These are phyloP conservation scores for Bipolaris bicolor DNA, from an alignment of 2,329 filamentous ascomycete species.

Conservation along the genomic window DNA sequence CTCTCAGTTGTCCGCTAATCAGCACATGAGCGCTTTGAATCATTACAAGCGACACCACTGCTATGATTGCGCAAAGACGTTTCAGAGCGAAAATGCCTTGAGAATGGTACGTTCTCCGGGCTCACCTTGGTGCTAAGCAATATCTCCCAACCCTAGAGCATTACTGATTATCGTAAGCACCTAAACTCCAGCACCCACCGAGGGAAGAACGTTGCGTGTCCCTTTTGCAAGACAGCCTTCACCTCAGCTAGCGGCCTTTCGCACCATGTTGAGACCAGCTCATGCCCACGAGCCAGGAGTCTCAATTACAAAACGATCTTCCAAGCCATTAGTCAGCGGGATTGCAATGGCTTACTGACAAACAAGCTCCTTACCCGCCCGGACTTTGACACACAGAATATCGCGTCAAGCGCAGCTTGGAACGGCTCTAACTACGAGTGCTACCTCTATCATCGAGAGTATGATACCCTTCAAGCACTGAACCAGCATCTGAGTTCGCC, in stretches of 20 bases:
- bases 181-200: conserved; percentile 60
- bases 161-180: conserved; percentile 46
- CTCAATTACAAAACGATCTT: conserved; percentile 60
- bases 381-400: no score
- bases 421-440: no score
- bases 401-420: no score
- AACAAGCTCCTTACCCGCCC: no score
- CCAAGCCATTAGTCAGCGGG: no score
- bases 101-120: background rate
- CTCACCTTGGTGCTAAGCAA: background rate
- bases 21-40: conserved; percentile 14
- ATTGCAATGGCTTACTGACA: no score
- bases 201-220: conserved; percentile 56
- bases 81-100: conserved; percentile 12
- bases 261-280: conserved; percentile 63
- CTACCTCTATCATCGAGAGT: no score
- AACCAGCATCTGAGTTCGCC: no score
- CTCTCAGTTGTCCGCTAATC: background rate
- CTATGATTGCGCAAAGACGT: background rate
- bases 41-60: conserved; percentile 11
- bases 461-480: no score
- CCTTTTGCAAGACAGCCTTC: conserved; percentile 59
- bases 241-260: conserved; percentile 61
- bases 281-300: conserved; percentile 55
- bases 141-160: background rate